Evolutionary conservation across 2,329 filamentous ascomycete species (phyloP).

Genomic region (Penicillium glabrum): DNA sequence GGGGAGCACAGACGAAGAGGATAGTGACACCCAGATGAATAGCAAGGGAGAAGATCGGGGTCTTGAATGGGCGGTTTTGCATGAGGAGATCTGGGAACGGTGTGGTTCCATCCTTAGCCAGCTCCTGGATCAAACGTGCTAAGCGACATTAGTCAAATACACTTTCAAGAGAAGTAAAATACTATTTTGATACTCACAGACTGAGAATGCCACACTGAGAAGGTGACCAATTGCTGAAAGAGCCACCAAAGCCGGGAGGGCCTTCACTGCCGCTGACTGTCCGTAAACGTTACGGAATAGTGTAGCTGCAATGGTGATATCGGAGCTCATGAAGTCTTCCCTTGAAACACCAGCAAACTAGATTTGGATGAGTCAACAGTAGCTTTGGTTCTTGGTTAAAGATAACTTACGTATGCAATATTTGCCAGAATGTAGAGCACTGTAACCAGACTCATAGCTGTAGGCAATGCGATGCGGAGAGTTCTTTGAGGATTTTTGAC

Average conservation of each 20-base stretch:
- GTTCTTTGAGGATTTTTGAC: conserved; percentile 56
- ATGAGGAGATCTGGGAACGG: conserved; percentile 24
- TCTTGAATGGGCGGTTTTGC: conserved; percentile 24
- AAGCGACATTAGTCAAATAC: no score
- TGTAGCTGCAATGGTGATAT: conserved; percentile 52
- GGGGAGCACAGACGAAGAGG: conserved; percentile 24
- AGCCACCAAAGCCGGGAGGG: conserved; percentile 20
- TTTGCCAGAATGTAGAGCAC: conserved; percentile 56
- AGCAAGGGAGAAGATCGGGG: conserved; percentile 14
- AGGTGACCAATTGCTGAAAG: conserved; percentile 26
- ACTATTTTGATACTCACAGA: conserved; percentile 9
- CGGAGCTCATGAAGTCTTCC: conserved; percentile 51
- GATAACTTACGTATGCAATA: conserved; percentile 46
- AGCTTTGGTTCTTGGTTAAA: not conserved
- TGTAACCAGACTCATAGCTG: conserved; percentile 52
- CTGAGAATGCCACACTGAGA: conserved; percentile 21
- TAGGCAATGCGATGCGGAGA: conserved; percentile 53
- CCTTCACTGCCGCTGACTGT: conserved; percentile 33
- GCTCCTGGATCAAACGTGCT: conserved; percentile 25
- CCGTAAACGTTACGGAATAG: conserved; percentile 47
- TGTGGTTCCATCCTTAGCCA: conserved; percentile 25
- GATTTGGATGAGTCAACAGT: not conserved
- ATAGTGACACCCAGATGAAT: conserved; percentile 21
- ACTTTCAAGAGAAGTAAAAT: no score
- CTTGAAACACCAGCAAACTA: conserved; percentile 53